Evolutionary conservation across 345 rosid genomes (phyloP).

Genomic region (Boechera retrofracta): DNA sequence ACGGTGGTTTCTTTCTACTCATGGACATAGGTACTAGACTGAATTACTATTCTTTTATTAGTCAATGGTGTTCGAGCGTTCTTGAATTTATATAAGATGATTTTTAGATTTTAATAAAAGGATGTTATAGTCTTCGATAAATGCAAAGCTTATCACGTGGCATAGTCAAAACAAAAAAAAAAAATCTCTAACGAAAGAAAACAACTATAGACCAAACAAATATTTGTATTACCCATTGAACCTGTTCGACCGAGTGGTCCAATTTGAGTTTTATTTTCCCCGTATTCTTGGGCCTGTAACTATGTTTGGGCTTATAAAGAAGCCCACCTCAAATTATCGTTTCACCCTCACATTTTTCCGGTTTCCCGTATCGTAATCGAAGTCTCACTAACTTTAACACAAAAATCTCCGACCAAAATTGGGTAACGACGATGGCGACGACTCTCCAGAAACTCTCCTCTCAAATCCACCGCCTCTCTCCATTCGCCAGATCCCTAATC

Average conservation of each 20-base stretch:
- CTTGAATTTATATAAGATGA: neutral
- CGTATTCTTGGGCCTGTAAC: neutral
- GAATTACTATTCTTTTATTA: neutral
- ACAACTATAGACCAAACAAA: no score
- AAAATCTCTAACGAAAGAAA: no score
- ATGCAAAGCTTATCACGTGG: neutral
- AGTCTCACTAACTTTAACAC: neutral
- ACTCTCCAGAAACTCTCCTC: slow-evolving; percentile 65
- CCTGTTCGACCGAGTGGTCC: slow-evolving; percentile 12
- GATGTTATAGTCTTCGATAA: neutral
- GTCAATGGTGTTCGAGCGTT: neutral
- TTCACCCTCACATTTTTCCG: slow-evolving; percentile 7
- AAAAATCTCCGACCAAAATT: slow-evolving; percentile 28
- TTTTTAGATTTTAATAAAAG: no score
- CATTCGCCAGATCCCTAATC: slow-evolving; percentile 48
- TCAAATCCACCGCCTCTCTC: slow-evolving; percentile 62
- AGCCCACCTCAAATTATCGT: slow-evolving; percentile 9
- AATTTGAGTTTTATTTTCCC: neutral
- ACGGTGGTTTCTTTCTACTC: neutral
- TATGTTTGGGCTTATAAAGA: neutral
- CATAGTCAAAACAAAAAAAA: neutral
- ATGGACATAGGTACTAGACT: neutral
- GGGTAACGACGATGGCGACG: slow-evolving; percentile 55
- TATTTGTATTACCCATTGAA: no score
- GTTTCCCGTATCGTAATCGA: slow-evolving; percentile 8